These are phyloP conservation scores for Fraxinus ornus DNA, from an alignment of 305 asterid species.

Conservation along the genomic window DNA sequence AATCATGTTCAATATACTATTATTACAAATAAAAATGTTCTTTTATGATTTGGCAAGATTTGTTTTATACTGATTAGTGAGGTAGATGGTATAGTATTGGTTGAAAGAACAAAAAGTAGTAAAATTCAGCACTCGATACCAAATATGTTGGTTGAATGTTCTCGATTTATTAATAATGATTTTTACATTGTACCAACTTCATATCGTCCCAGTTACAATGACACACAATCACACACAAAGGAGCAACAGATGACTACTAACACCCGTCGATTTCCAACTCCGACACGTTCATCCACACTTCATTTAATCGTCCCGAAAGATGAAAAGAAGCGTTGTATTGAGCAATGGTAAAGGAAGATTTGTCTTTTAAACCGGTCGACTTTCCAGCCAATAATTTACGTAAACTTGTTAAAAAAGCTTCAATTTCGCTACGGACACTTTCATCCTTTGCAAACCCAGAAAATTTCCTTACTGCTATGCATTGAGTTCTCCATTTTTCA, in stretches of 20 bases:
- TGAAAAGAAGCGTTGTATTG: conserved; percentile 25
- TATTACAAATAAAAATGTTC: not conserved
- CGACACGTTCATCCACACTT: conserved; percentile 26
- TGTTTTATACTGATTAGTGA: not conserved
- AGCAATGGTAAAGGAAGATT: conserved; percentile 5
- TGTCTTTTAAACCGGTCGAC: not conserved
- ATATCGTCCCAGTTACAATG: not conserved
- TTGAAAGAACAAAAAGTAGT: not conserved
- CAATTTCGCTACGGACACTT: not conserved
- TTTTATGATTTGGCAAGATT: not conserved
- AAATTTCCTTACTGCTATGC: conserved; percentile 26
- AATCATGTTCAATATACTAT: not conserved
- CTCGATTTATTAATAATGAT: not conserved
- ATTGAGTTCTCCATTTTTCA: conserved; percentile 14
- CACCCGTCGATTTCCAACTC: not conserved
- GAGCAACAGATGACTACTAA: not conserved
- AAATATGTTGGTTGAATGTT: not conserved
- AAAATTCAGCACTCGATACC: not conserved
- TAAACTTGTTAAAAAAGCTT: conserved; percentile 2
- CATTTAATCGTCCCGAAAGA: conserved; percentile 18
- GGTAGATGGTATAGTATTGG: not conserved
- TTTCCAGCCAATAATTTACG: not conserved
- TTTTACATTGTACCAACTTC: not conserved
- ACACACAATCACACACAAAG: not conserved
- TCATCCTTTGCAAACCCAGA: conserved; percentile 28